A percentile compares a stretch with the other conserved stretches of the same genome.
These are phyloP conservation scores for Pseudogymnoascus sp. DNA, from an alignment of 2,329 filamentous ascomycete genomes.

Conservation along the genomic window DNA sequence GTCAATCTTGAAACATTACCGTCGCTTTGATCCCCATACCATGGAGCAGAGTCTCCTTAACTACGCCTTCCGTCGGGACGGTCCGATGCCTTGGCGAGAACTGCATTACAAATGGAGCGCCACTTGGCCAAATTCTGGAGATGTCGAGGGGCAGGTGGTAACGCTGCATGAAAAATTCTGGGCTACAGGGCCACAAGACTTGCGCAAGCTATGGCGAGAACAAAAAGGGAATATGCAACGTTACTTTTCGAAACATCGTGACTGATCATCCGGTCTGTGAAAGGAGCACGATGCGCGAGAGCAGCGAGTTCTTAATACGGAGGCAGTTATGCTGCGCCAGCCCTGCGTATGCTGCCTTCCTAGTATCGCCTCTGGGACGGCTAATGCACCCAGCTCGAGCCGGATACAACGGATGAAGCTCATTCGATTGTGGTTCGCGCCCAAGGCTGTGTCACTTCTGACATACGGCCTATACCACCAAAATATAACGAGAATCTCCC, in stretches of 20 bases:
- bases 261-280: background rate
- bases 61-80: constrained; percentile 35
- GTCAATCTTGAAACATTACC: constrained; percentile 30
- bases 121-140: constrained; percentile 31
- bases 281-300: background rate
- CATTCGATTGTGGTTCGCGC: background rate
- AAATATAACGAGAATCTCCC: background rate
- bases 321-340: background rate
- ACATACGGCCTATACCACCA: background rate
- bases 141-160: constrained; percentile 29
- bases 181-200: constrained; percentile 22
- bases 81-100: constrained; percentile 37
- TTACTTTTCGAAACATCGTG: background rate
- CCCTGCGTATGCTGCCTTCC: background rate
- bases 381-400: background rate
- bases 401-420: background rate
- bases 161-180: constrained; percentile 36
- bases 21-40: constrained; percentile 32
- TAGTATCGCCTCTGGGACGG: background rate
- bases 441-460: background rate
- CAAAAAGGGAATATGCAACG: constrained; percentile 9
- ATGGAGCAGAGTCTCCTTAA: constrained; percentile 39
- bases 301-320: background rate
- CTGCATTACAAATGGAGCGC: constrained; percentile 35
- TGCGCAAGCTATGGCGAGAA: constrained; percentile 16